Evolutionary conservation across 2,329 filamentous ascomycete species (phyloP).

Genomic region (Xenoacremonium recifei): DNA sequence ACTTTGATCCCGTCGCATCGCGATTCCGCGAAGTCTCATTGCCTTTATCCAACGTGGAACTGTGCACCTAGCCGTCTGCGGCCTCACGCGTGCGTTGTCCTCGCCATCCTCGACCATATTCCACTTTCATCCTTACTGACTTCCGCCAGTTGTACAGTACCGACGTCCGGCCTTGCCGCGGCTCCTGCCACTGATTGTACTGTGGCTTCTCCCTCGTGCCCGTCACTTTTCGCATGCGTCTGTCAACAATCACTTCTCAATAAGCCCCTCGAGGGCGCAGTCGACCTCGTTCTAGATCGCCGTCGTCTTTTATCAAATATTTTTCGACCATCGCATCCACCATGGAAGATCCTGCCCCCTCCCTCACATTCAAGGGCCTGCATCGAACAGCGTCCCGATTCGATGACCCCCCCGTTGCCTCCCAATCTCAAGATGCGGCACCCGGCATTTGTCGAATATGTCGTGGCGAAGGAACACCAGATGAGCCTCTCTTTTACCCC

Average conservation of each 20-base stretch:
- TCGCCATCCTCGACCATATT: no score
- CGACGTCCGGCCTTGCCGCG: no score
- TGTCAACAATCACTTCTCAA: constrained; percentile 11
- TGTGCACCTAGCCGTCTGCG: no score
- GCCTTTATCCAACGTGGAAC: no score
- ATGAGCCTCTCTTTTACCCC: constrained; percentile 91
- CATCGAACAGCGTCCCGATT: constrained; percentile 21
- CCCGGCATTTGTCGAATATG: constrained; percentile 95
- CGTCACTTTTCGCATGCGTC: constrained; percentile 20
- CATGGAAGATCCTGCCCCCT: constrained; percentile 26
- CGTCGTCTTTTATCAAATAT: constrained; percentile 8
- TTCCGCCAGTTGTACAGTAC: no score
- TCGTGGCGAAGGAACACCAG: constrained; percentile 76
- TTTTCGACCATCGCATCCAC: background rate
- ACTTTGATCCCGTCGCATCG: no score
- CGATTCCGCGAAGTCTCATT: no score
- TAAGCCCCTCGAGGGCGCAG: constrained; percentile 29
- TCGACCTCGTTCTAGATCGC: constrained; percentile 18
- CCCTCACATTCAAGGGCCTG: constrained; percentile 22
- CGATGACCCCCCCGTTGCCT: constrained; percentile 18
- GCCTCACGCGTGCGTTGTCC: no score
- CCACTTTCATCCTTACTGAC: no score
- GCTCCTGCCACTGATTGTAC: no score
- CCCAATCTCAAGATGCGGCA: constrained; percentile 31
- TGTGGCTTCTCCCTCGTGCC: no score